Percentiles rank a stretch among this genome's conserved stretches.
phyloP scores from a whole-genome alignment of 495 filamentous ascomycete genomes.

The Trypethelium eluteriae region DNA sequence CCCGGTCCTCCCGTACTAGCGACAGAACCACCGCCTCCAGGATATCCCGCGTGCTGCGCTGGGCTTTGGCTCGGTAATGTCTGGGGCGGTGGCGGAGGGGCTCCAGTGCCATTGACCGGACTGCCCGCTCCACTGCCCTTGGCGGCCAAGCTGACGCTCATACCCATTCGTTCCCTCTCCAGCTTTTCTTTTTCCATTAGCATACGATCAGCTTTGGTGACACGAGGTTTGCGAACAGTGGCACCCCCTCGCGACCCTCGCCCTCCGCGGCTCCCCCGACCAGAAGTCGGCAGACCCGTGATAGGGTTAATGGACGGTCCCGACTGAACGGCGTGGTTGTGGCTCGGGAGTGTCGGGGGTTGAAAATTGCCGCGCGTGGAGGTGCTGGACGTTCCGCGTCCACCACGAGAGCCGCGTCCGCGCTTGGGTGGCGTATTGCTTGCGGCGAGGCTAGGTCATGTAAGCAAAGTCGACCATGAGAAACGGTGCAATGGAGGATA shows the following conservation, averaged over 20 bases:
- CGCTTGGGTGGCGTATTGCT: constrained; percentile 53
- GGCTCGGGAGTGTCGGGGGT: background rate
- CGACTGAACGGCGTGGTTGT: background rate
- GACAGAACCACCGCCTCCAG: background rate
- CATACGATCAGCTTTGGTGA: constrained; percentile 64
- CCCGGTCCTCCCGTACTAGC: background rate
- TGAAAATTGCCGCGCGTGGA: constrained; percentile 33
- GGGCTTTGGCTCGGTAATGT: background rate
- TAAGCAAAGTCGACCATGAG: background rate
- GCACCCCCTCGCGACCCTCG: constrained; percentile 69
- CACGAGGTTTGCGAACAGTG: constrained; percentile 69
- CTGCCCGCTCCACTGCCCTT: background rate
- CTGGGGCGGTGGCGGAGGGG: background rate
- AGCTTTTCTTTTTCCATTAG: constrained; percentile 63
- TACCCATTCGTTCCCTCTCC: constrained; percentile 46
- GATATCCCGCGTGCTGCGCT: background rate
- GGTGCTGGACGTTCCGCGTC: constrained; percentile 36
- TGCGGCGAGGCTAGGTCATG: constrained; percentile 14
- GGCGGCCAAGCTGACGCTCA: constrained; percentile 5
- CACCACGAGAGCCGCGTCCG: constrained; percentile 59
- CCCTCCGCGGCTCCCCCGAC: constrained; percentile 48
- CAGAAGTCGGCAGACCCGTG: constrained; percentile 19
- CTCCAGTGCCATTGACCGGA: background rate
- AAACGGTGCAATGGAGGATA: background rate
- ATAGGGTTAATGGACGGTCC: constrained; percentile 6